These are phyloP conservation scores for Theileria parva DNA, from an alignment of 169 alveolate species.

Conservation along the genomic window DNA sequence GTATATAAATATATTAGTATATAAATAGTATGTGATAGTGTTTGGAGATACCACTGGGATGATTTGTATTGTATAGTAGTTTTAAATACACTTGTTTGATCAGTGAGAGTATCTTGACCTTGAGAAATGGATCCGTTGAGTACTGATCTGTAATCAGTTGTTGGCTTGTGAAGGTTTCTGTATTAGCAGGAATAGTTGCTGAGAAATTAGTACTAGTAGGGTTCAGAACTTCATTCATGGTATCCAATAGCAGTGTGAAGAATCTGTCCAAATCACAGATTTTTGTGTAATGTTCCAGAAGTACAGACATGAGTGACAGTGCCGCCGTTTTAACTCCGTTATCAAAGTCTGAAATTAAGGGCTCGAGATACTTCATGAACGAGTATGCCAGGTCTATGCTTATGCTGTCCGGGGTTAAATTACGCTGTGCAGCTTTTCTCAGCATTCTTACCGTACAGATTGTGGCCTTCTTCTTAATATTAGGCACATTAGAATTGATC, in stretches of 20 bases:
- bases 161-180: conserved; percentile 59
- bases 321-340: conserved; percentile 96
- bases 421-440: conserved; percentile 55
- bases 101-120: conserved; percentile 68
- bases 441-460: conserved; percentile 82
- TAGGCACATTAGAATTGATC: conserved; percentile 90
- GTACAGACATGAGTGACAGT: conserved; percentile 86
- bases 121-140: conserved; percentile 73
- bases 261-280: conserved; percentile 53
- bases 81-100: conserved; percentile 59
- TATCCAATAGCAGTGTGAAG: conserved; percentile 47
- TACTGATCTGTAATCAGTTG: conserved; percentile 68
- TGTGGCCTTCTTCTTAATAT: conserved; percentile 94
- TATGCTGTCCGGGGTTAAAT: conserved; percentile 55
- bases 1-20: neutral
- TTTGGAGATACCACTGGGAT: neutral
- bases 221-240: conserved; percentile 11
- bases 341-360: conserved; percentile 91
- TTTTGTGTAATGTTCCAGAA: conserved; percentile 86
- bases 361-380: conserved; percentile 83
- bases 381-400: conserved; percentile 80
- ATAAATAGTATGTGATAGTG: too few species aligned
- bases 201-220: conserved; percentile 37
- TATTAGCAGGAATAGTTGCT: conserved; percentile 56
- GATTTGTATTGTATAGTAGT: neutral